A percentile compares a stretch with the other conserved stretches of the same genome.
Evolutionary conservation across 768 basidiomycete genomes (phyloP).

Genomic region (Lactarius deliciosus): DNA sequence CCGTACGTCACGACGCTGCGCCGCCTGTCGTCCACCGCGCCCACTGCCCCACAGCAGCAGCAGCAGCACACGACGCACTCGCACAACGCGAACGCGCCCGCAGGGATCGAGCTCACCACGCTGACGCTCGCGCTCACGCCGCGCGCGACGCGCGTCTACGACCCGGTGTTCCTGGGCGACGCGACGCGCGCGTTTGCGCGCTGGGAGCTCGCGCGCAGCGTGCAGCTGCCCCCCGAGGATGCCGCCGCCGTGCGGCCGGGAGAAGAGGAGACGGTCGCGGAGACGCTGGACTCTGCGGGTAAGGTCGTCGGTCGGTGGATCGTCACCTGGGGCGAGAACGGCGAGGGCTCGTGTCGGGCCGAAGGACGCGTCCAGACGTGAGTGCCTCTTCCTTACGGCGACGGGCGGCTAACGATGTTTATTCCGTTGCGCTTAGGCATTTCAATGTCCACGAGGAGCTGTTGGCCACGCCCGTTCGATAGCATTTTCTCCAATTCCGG

Average conservation of each 20-base stretch:
- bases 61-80: conserved; percentile 31
- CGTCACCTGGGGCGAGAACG: conserved; percentile 69
- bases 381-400: conserved; percentile 31
- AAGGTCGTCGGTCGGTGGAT: conserved; percentile 73
- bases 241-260: conserved; percentile 43
- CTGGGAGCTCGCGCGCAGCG: conserved; percentile 67
- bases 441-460: conserved; percentile 57
- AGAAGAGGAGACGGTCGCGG: conserved; percentile 76
- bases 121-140: conserved; percentile 57
- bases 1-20: conserved; percentile 73
- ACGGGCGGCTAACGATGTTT: neutral
- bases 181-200: conserved; percentile 71
- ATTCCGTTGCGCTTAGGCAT: conserved; percentile 36
- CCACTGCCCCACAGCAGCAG: conserved; percentile 28
- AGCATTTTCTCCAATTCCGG: neutral
- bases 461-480: conserved; percentile 33
- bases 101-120: conserved; percentile 70
- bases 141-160: conserved; percentile 71
- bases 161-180: conserved; percentile 66
- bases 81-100: conserved; percentile 34
- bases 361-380: conserved; percentile 69
- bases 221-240: conserved; percentile 47
- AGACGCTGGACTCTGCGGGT: conserved; percentile 61
- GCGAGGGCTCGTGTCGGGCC: conserved; percentile 59
- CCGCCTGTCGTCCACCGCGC: conserved; percentile 35